Evolutionary conservation across 169 alveolate genomes (phyloP).

Genomic region (Eimeria falciformis): DNA sequence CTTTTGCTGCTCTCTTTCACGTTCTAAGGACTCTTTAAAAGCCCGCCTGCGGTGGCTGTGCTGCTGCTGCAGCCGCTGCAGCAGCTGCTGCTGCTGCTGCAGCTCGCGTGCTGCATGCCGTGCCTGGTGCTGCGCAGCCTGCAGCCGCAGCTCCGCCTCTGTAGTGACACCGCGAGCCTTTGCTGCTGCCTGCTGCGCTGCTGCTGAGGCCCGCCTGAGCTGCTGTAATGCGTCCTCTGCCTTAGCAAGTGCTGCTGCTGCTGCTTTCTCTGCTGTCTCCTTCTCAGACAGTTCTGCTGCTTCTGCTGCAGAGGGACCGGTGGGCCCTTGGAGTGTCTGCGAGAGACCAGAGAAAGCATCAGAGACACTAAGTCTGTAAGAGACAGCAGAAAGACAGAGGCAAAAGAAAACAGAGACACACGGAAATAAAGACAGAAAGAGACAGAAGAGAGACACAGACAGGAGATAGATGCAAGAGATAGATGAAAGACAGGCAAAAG

Average conservation of each 20-base stretch:
- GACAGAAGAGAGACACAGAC: background rate
- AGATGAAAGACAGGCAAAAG: too few relatives aligned
- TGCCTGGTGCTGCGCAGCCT: conserved; percentile 21
- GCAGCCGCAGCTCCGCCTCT: conserved; percentile 28
- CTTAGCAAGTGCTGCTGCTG: conserved; percentile 50
- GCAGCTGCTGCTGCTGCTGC: conserved; percentile 46
- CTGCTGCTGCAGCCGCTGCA: conserved; percentile 12
- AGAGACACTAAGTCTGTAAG: background rate
- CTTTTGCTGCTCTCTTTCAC: conserved; percentile 11
- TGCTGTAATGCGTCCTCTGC: conserved; percentile 31
- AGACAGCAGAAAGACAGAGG: background rate
- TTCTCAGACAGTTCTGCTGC: conserved; percentile 14
- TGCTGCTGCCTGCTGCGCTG: conserved; percentile 31
- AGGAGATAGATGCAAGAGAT: too few relatives aligned
- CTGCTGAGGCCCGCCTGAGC: conserved; percentile 35
- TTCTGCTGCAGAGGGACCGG: background rate
- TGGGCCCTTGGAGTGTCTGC: conserved; percentile 26
- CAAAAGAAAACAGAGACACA: background rate
- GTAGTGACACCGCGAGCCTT: conserved; percentile 44
- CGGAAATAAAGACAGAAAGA: background rate
- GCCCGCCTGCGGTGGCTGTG: too few relatives aligned
- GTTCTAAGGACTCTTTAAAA: too few relatives aligned
- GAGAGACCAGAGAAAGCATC: background rate
- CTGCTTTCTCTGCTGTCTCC: conserved; percentile 13
- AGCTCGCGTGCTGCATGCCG: background rate